These are phyloP conservation scores for Sugiyamaella qingdaonensis DNA, from an alignment of 805 yeast genomes.

Conservation along the genomic window DNA sequence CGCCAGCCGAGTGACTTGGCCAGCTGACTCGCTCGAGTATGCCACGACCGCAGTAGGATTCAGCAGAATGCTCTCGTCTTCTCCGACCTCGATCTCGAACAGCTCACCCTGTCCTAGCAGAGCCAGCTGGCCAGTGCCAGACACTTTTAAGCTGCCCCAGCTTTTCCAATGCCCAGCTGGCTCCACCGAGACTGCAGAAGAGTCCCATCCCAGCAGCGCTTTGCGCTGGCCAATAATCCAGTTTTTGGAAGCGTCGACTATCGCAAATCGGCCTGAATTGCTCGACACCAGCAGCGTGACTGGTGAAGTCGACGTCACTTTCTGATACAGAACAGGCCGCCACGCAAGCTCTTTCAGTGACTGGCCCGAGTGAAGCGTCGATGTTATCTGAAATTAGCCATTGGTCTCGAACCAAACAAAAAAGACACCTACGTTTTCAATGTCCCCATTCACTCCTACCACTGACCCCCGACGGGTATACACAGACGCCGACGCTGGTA, in stretches of 20 bases:
- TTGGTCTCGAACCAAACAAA: neutral
- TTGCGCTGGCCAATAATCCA: slow-evolving; percentile 37
- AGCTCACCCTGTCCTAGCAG: slow-evolving; percentile 40
- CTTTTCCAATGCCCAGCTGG: slow-evolving; percentile 22
- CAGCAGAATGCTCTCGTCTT: slow-evolving; percentile 37
- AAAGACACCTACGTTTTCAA: slow-evolving; percentile 21
- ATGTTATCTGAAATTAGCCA: slow-evolving; percentile 22
- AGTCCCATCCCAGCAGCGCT: slow-evolving; percentile 46
- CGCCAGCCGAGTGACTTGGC: slow-evolving; percentile 4
- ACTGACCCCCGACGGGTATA: slow-evolving; percentile 41
- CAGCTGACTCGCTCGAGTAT: slow-evolving; percentile 24
- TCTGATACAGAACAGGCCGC: slow-evolving; percentile 33
- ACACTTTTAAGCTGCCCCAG: slow-evolving; percentile 32
- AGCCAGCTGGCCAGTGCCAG: slow-evolving; percentile 41
- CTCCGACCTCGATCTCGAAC: slow-evolving; percentile 35
- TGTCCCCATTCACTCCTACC: slow-evolving; percentile 43
- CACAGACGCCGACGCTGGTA: slow-evolving; percentile 42
- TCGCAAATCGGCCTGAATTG: slow-evolving; percentile 11
- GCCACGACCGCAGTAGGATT: slow-evolving; percentile 44
- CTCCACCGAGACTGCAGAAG: slow-evolving; percentile 26
- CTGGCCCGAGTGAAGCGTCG: slow-evolving; percentile 24
- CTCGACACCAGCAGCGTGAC: slow-evolving; percentile 17
- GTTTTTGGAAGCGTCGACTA: neutral
- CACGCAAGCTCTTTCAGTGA: slow-evolving; percentile 24
- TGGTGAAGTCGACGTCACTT: slow-evolving; percentile 21